Evolutionary conservation across 768 basidiomycete genomes (phyloP).

Genomic region (Termitomyces sp.): DNA sequence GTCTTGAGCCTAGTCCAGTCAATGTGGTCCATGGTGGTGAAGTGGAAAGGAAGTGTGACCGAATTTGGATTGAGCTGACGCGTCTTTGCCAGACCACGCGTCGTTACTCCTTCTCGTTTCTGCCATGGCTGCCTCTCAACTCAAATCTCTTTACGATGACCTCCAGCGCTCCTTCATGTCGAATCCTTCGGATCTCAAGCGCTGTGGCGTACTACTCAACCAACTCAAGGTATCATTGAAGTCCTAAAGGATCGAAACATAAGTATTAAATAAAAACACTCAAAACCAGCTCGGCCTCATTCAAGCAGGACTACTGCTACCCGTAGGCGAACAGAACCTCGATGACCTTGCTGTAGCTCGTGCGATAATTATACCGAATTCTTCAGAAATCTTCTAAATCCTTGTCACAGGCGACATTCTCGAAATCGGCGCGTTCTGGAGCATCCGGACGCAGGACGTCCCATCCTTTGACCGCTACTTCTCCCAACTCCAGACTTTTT

Average conservation of each 20-base stretch:
- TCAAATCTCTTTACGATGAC: slow-evolving; percentile 60
- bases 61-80: slow-evolving; percentile 19
- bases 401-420: slow-evolving; percentile 75
- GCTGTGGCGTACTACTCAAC: slow-evolving; percentile 56
- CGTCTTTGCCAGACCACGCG: slow-evolving; percentile 29
- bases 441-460: slow-evolving; percentile 83
- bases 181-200: slow-evolving; percentile 63
- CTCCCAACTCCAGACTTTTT: slow-evolving; percentile 86
- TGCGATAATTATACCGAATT: slow-evolving; percentile 19
- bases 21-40: slow-evolving; percentile 54
- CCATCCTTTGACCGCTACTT: slow-evolving; percentile 96
- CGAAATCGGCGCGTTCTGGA: slow-evolving; percentile 94
- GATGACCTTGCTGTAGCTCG: slow-evolving; percentile 74
- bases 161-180: slow-evolving; percentile 65
- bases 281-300: slow-evolving; percentile 64
- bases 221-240: slow-evolving; percentile 64
- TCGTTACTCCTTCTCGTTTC: slow-evolving; percentile 19
- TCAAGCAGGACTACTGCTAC: slow-evolving; percentile 72
- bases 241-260: not conserved
- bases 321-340: slow-evolving; percentile 57
- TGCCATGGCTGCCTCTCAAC: slow-evolving; percentile 48
- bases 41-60: slow-evolving; percentile 14
- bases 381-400: not conserved
- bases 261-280: slow-evolving; percentile 2
- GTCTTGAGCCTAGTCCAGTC: slow-evolving; percentile 87